Evolutionary conservation across 306 rosid genomes (phyloP).

Genomic region (Cicer arietinum): DNA sequence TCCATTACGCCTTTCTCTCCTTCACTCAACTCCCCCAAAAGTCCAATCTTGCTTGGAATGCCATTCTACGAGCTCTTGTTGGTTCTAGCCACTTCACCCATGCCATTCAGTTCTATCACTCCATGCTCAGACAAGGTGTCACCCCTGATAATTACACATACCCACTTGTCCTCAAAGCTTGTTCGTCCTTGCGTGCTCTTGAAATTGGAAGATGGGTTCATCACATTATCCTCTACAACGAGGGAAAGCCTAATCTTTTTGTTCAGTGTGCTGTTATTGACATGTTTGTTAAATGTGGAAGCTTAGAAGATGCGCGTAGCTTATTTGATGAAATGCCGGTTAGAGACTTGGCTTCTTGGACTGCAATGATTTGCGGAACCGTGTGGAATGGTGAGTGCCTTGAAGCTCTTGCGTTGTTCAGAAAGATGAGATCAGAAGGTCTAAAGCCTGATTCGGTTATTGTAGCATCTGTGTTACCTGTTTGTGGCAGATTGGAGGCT

Average conservation of each 20-base stretch:
- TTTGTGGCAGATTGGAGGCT: conserved; percentile 52
- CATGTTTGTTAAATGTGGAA: conserved; percentile 56
- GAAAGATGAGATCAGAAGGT: conserved; percentile 50
- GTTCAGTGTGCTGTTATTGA: conserved; percentile 53
- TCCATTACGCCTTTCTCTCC: conserved; percentile 41
- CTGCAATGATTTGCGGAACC: conserved; percentile 52
- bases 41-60: conserved; percentile 50
- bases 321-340: conserved; percentile 55
- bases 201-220: conserved; percentile 49
- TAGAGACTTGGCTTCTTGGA: conserved; percentile 59
- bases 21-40: conserved; percentile 46
- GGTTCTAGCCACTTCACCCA: conserved; percentile 26
- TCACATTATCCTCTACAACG: not conserved
- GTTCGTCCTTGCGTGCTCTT: conserved; percentile 50
- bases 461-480: conserved; percentile 48
- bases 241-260: conserved; percentile 39
- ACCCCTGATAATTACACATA: conserved; percentile 55
- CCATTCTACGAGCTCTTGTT: conserved; percentile 49
- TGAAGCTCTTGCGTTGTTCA: conserved; percentile 49
- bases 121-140: conserved; percentile 45
- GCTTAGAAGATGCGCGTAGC: conserved; percentile 49
- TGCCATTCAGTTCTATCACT: conserved; percentile 44
- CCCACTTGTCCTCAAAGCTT: conserved; percentile 58
- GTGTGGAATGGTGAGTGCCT: conserved; percentile 47
- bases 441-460: conserved; percentile 50